These are phyloP conservation scores for Acacia confusa DNA, from an alignment of 306 rosid genomes.

Conservation along the genomic window DNA sequence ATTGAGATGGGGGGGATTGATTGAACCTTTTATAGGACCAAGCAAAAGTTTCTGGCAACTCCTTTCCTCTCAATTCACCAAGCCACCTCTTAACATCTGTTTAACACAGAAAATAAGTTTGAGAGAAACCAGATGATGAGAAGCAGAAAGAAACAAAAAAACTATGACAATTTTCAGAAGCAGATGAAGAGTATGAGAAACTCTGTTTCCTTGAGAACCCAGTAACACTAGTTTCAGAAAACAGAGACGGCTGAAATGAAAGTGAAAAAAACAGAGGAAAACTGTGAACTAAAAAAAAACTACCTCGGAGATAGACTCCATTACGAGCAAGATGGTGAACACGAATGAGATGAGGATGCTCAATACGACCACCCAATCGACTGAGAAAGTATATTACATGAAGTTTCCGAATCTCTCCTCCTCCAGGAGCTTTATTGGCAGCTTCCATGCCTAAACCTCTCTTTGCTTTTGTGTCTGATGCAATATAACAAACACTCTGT, in stretches of 20 bases:
- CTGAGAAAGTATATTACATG: constrained; percentile 75
- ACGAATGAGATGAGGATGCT: constrained; percentile 82
- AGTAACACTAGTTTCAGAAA: neutral
- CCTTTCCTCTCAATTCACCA: constrained; percentile 73
- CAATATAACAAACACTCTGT: constrained; percentile 32
- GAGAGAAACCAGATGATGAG: neutral
- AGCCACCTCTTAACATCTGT: constrained; percentile 87
- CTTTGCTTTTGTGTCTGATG: constrained; percentile 27
- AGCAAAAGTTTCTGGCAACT: constrained; percentile 68
- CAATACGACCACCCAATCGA: constrained; percentile 52
- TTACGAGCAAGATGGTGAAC: constrained; percentile 64
- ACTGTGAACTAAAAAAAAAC: neutral
- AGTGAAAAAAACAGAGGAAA: neutral
- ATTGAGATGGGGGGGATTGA: neutral
- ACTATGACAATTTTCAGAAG: neutral
- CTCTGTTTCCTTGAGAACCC: neutral
- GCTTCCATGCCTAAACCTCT: constrained; percentile 43
- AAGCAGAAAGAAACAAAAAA: neutral
- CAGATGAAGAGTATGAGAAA: neutral
- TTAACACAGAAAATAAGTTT: neutral
- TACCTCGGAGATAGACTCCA: constrained; percentile 84
- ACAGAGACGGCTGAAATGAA: neutral
- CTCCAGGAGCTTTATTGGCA: constrained; percentile 37
- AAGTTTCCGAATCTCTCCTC: constrained; percentile 69
- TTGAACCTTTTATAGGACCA: constrained; percentile 86